These are phyloP conservation scores for Rachicladosporium sp. DNA, from an alignment of 2,329 filamentous ascomycete species.

Conservation along the genomic window DNA sequence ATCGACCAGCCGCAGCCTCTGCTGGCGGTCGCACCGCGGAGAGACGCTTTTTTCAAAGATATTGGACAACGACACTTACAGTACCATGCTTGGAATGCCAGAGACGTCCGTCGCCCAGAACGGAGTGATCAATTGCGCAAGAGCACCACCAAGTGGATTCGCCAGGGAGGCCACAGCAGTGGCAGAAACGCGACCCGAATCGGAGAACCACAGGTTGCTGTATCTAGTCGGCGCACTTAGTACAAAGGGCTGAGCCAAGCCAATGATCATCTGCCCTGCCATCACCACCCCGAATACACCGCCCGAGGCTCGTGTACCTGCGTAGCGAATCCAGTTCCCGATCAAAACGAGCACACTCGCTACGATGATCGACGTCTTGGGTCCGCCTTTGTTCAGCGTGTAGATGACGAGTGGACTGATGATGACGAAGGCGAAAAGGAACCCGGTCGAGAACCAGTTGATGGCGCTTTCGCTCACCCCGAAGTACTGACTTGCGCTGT, in stretches of 20 bases:
- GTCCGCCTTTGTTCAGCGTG: slow-evolving; percentile 62
- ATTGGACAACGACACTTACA: slow-evolving; percentile 25
- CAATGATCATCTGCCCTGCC: slow-evolving; percentile 84
- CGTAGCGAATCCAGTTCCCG: slow-evolving; percentile 68
- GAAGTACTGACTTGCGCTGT: slow-evolving; percentile 64
- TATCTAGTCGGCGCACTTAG: slow-evolving; percentile 81
- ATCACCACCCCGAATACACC: slow-evolving; percentile 59
- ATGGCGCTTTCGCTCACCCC: slow-evolving; percentile 59
- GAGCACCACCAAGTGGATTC: slow-evolving; percentile 78
- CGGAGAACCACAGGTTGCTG: slow-evolving; percentile 89
- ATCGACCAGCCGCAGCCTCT: too few species aligned
- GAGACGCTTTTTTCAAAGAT: too few species aligned
- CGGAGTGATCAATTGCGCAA: slow-evolving; percentile 78
- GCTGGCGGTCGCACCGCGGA: too few species aligned
- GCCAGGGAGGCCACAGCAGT: slow-evolving; percentile 76
- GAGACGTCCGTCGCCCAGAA: slow-evolving; percentile 52
- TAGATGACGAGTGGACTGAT: slow-evolving; percentile 61
- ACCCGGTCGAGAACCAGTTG: slow-evolving; percentile 87
- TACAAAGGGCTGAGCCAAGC: slow-evolving; percentile 83
- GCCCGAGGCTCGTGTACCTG: slow-evolving; percentile 17
- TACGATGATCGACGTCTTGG: slow-evolving; percentile 62
- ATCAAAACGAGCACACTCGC: slow-evolving; percentile 61
- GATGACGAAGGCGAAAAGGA: slow-evolving; percentile 71
- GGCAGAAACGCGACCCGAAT: slow-evolving; percentile 68
- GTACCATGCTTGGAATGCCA: slow-evolving; percentile 68